Evolutionary conservation across 371 early-diverging fungal species (phyloP).

Genomic region (Parasitella parasitica): DNA sequence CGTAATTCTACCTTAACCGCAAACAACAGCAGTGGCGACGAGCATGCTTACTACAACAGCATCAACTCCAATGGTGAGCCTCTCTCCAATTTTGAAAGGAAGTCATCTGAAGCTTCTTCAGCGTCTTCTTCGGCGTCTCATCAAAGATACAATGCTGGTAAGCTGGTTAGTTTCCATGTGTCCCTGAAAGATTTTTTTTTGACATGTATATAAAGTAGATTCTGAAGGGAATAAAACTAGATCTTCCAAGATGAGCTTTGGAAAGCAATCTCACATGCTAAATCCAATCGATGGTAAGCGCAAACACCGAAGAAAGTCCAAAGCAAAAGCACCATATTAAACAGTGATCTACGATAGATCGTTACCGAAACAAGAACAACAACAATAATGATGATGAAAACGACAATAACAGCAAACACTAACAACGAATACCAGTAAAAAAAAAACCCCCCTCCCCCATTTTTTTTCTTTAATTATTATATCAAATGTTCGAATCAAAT

Average conservation of each 20-base stretch:
- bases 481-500: too few species aligned
- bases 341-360: background rate
- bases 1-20: background rate
- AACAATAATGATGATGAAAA: background rate
- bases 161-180: background rate
- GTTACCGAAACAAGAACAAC: background rate
- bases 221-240: conserved; percentile 2
- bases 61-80: background rate
- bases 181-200: background rate
- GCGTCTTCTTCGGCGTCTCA: background rate
- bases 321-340: conserved; percentile 7
- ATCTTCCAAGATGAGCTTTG: conserved; percentile 31
- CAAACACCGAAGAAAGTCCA: conserved; percentile 16
- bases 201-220: background rate
- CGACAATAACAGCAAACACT: background rate
- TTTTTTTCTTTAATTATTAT: background rate
- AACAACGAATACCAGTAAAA: background rate
- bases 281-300: conserved; percentile 25
- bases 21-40: background rate
- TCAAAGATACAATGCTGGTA: conserved; percentile 1
- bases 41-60: background rate
- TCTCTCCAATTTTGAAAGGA: background rate
- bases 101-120: conserved; percentile 3
- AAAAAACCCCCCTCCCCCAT: background rate
- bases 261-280: conserved; percentile 33